Conservation (phyloP, 2,329 filamentous ascomycete species). For the Plectosphaerella plurivora region DNA sequence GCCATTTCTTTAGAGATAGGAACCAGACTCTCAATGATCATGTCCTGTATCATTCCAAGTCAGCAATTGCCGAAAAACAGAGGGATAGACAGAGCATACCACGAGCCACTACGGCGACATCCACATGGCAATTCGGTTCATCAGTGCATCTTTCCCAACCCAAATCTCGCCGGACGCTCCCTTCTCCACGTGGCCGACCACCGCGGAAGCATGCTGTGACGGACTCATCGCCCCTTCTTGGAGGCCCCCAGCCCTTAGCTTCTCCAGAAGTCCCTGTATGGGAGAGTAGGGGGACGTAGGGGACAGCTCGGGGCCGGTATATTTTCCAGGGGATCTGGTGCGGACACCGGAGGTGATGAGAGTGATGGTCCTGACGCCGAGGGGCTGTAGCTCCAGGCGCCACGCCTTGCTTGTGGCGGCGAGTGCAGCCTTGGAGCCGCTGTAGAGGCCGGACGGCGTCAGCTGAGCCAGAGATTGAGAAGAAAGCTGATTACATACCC, state of each 20-base stretch:
- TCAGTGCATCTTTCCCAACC: neutral
- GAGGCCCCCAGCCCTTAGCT: neutral
- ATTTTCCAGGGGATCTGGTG: neutral
- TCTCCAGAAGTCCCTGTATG: neutral
- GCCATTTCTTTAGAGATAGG: neutral
- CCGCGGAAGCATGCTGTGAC: neutral
- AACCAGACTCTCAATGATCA: neutral
- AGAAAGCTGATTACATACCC: neutral
- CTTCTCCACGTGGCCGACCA: neutral
- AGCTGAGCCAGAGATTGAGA: neutral
- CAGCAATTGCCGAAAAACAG: neutral
- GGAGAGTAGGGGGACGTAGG: neutral
- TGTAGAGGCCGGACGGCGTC: constrained; percentile 13
- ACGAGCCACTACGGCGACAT: neutral
- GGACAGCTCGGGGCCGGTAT: neutral
- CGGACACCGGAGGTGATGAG: constrained; percentile 10
- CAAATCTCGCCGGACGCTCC: neutral
- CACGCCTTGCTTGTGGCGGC: constrained; percentile 12
- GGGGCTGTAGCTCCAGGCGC: constrained; percentile 20
- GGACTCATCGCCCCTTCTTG: neutral
- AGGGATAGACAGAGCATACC: neutral
- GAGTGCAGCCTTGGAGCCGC: constrained; percentile 18
- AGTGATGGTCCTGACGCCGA: constrained; percentile 18
- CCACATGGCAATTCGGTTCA: neutral
- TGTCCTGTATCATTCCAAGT: neutral